Evolutionary conservation across 768 basidiomycete genomes (phyloP), one percentile per base, ranked within the genome.

Genomic region (Suillus paluster): DNA sequence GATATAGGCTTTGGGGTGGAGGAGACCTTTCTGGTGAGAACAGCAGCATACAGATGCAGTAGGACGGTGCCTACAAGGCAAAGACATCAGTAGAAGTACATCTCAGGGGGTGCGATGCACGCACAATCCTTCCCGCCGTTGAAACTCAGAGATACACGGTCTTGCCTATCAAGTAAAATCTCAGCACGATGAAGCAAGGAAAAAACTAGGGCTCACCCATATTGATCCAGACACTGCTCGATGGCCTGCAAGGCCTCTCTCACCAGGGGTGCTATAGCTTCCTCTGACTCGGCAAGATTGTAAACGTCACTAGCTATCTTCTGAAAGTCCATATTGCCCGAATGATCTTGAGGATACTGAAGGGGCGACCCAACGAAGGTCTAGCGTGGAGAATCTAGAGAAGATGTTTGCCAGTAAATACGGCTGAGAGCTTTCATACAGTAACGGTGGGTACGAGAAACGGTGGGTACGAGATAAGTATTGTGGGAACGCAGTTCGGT

Each of bases 41-140:
- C 88, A 0, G 88, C 94, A 6, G 89, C 90, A 60, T 90, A 90
- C 38, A 99, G 85, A 72, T 97, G 95, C 12, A 99, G 80, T 27
- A 99, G 84, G n/a, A 97, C 95, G 5, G 96, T 99, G 71, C 95
- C 95, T 98, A 70, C 53, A 58, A 34, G 25, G 27, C 39, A 62
- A 2, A 50, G 61, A 59, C 9, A 44, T 67, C 12, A 66, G 57
- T 44, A 36, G 25, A 30, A 42, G 45, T 7, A 23, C n/a, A 39
- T 15, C 11, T 10, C 12, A 38, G 4, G 30, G 30, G 38, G 50
- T 44, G 36, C 8, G 25, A n/a, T 15, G 30, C 15, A 80, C 88
- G 68, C 69, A 97, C 97, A 99, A 72, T 99, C 97, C 75, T 99
- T 99, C 57, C 97, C 97, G 11, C 97, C 97, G 67, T 99, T 99